Evolutionary conservation across 345 rosid genomes (phyloP).

Genomic region (Theobroma cacao): DNA sequence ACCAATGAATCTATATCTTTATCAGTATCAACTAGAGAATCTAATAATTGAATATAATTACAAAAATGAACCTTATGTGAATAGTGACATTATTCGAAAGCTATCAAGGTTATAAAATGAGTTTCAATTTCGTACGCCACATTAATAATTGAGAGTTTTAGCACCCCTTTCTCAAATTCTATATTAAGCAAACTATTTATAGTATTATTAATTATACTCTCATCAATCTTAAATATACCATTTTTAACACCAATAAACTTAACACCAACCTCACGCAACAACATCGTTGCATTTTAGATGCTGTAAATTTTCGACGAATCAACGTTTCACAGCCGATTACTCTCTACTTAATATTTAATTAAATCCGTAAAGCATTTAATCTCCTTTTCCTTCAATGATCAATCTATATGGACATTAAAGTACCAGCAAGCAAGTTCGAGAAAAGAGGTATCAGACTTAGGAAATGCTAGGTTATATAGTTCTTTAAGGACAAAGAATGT

Average conservation of each 20-base stretch:
- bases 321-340: too few relatives aligned
- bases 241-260: not conserved
- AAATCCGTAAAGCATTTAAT: too few relatives aligned
- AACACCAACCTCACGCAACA: slow-evolving; percentile 4
- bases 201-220: too few relatives aligned
- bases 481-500: not conserved
- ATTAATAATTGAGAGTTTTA: too few relatives aligned
- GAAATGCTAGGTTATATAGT: not conserved
- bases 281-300: not conserved
- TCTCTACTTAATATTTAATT: too few relatives aligned
- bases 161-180: not conserved
- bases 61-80: not conserved
- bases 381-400: too few relatives aligned
- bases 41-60: not conserved
- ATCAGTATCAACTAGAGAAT: not conserved
- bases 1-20: slow-evolving; percentile 11
- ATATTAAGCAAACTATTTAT: not conserved
- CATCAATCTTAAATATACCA: fast-evolving
- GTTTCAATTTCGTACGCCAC: too few relatives aligned
- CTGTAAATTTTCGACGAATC: not conserved
- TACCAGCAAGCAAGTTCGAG: too few relatives aligned
- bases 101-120: not conserved
- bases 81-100: slow-evolving; percentile 13
- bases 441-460: not conserved
- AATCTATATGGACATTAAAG: too few relatives aligned